These are phyloP conservation scores for Coffea humblotiana DNA, from an alignment of 305 asterid species.

Conservation along the genomic window DNA sequence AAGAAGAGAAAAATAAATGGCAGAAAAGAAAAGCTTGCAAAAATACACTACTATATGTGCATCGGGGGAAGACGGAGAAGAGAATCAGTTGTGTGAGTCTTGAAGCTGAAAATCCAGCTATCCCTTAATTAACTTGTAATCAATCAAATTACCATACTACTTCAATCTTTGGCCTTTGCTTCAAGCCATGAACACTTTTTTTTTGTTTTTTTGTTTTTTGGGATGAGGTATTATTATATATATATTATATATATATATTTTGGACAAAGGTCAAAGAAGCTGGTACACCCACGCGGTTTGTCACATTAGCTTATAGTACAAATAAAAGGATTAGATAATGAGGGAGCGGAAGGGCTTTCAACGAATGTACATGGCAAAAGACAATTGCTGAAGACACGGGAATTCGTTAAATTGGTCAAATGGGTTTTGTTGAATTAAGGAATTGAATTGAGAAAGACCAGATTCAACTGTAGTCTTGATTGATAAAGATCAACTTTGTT, in stretches of 20 bases:
- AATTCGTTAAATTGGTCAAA: constrained; percentile 14
- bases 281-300: constrained; percentile 8
- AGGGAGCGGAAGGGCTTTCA: neutral
- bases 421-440: constrained; percentile 9
- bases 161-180: neutral
- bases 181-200: neutral
- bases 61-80: neutral
- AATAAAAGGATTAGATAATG: constrained; percentile 5
- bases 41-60: neutral
- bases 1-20: too few relatives aligned
- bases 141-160: neutral
- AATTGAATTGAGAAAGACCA: constrained; percentile 16
- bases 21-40: too few relatives aligned
- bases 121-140: neutral
- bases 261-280: neutral
- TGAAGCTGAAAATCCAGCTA: neutral
- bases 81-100: neutral
- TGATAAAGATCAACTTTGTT: neutral
- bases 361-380: neutral
- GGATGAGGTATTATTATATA: too few relatives aligned
- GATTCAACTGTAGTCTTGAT: constrained; percentile 20
- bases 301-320: neutral
- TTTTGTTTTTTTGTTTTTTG: too few relatives aligned
- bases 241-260: too few relatives aligned
- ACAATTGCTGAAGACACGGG: constrained; percentile 7